Evolutionary conservation across 306 rosid genomes (phyloP).

Genomic region (Cucurbita moschata): DNA sequence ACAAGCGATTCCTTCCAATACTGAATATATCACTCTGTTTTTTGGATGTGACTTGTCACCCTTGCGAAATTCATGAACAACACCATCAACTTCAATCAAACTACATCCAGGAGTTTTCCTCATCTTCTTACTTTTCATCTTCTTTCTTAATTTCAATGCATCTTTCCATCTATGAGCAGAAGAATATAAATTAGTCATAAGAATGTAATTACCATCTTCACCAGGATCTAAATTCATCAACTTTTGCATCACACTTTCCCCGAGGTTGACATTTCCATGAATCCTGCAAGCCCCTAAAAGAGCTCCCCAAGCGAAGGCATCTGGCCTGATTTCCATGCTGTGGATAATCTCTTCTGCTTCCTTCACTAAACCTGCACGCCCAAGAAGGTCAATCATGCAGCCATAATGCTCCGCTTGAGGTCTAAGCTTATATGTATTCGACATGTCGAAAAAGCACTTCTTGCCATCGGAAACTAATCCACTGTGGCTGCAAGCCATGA

Average conservation of each 20-base stretch:
- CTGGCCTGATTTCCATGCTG: conserved; percentile 26
- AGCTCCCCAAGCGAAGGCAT: conserved; percentile 26
- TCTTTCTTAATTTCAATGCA: conserved; percentile 27
- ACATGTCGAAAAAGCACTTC: conserved; percentile 21
- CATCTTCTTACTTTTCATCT: conserved; percentile 25
- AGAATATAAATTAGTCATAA: conserved; percentile 29
- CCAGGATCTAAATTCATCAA: conserved; percentile 16
- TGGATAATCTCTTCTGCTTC: conserved; percentile 21
- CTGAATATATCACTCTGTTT: conserved; percentile 11
- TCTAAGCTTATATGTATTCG: conserved; percentile 12
- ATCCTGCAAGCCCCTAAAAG: conserved; percentile 31
- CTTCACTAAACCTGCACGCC: conserved; percentile 20
- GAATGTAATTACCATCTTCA: conserved; percentile 23
- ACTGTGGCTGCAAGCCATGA: conserved; percentile 29
- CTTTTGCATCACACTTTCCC: conserved; percentile 16
- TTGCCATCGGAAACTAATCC: conserved; percentile 29
- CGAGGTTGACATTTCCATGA: conserved; percentile 22
- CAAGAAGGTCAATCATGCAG: conserved; percentile 39
- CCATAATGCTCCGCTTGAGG: conserved; percentile 28
- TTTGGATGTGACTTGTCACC: conserved; percentile 17
- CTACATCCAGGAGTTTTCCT: conserved; percentile 32
- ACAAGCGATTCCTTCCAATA: conserved; percentile 11
- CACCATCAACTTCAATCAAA: conserved; percentile 27
- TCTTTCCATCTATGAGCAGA: conserved; percentile 28
- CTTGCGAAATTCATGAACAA: conserved; percentile 25